Evolutionary conservation across 202 grass and related monocot genomes (phyloP).

Genomic region (Bolboschoenoplectus hybrid): DNA sequence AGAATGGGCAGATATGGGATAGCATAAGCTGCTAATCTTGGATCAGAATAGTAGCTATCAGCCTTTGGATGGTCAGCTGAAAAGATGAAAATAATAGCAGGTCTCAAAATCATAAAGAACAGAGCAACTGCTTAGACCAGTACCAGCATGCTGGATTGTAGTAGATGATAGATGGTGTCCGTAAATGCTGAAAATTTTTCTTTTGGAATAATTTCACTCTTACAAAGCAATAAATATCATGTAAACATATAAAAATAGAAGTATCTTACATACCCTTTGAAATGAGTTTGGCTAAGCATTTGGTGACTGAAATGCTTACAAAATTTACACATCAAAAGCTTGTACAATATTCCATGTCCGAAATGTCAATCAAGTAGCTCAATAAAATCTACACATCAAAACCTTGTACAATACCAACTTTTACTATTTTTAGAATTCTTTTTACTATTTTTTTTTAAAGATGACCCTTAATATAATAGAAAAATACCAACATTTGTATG

Average conservation of each 20-base stretch:
- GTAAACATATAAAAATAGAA: not conserved
- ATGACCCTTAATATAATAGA: too few relatives aligned
- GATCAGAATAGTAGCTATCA: slow-evolving; percentile 86
- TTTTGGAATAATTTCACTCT: not conserved
- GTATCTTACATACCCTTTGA: not conserved
- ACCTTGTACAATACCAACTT: too few relatives aligned
- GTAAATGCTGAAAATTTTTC: not conserved
- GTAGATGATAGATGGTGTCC: not conserved
- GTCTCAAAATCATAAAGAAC: slow-evolving; percentile 29
- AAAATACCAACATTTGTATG: too few relatives aligned
- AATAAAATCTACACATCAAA: too few relatives aligned
- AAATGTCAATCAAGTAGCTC: too few relatives aligned
- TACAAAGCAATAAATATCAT: slow-evolving; percentile 4
- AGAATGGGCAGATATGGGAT: slow-evolving; percentile 94
- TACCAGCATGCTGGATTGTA: not conserved
- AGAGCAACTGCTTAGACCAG: not conserved
- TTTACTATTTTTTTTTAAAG: too few relatives aligned
- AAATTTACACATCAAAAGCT: too few relatives aligned
- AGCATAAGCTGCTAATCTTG: slow-evolving; percentile 97
- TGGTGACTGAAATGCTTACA: too few relatives aligned
- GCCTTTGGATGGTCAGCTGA: slow-evolving; percentile 97
- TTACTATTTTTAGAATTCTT: too few relatives aligned
- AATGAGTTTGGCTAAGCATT: too few relatives aligned
- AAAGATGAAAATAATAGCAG: slow-evolving; percentile 45
- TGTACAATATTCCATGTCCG: too few relatives aligned